Conservation (phyloP, 75 land plant genomes). For the Pinus taeda region DNA sequence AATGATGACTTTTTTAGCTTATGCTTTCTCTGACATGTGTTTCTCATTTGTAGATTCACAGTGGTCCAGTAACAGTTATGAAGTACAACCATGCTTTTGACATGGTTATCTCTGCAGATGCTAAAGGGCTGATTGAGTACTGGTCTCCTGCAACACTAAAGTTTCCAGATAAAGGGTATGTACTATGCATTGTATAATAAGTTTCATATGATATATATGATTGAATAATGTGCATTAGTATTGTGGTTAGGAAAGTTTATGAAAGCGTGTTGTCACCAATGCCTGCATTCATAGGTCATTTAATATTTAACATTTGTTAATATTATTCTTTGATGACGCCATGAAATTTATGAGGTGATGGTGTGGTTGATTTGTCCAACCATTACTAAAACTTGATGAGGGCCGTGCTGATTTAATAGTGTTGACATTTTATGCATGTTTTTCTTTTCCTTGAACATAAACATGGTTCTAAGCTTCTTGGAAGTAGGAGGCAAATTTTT, state of each 20-base stretch:
- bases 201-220: background rate
- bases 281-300: background rate
- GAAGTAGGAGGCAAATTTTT: no score
- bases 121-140: conserved; percentile 86
- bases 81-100: conserved; percentile 75
- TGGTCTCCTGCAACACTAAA: conserved; percentile 83
- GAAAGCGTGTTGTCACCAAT: background rate
- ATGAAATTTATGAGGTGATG: no score
- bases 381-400: no score
- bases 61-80: conserved; percentile 75
- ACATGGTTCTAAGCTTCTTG: no score
- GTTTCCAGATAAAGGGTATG: conserved; percentile 78
- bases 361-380: no score
- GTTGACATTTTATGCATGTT: no score
- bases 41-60: conserved; percentile 54
- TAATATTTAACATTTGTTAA: background rate
- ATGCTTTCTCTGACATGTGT: background rate
- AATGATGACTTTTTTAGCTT: background rate
- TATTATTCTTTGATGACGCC: background rate
- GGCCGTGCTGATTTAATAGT: no score
- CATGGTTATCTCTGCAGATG: conserved; percentile 80
- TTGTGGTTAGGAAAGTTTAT: background rate
- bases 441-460: no score
- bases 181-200: background rate
- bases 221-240: background rate